Base-by-base conservation (phyloP, 305 asterid genomes). In the Striga hermonthica region DNA sequence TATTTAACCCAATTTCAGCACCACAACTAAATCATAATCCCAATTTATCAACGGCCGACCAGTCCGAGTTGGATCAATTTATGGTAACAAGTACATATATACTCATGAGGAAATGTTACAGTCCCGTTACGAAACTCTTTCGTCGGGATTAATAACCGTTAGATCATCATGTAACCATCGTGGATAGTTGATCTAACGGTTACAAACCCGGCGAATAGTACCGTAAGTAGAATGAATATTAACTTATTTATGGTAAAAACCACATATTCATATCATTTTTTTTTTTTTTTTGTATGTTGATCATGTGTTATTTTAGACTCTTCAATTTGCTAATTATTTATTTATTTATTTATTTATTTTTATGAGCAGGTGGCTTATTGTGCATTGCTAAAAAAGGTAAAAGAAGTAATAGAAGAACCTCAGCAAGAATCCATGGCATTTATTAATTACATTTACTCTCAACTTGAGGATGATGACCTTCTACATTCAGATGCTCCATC, bases 371-470 rank as follows among this genome's bases (percentile, higher is more conserved):
- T 78, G 71, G 78, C 84, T 55, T 81, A 81, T 49, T 80, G 86
- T 72, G 54, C 56, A 73, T 55, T 67, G 11, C 66, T 81, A 67
- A 76, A 71, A 41, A 71, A 81, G 80, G 65, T 83, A 31, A 83
- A 71, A 71, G 84, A 71, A 69, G 81, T 66, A 57, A 81, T 83
- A 16, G 75, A 76, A 72, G 81, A 76, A 71, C 80, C 86, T 3
- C 81, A 83, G 62, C 79, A 79, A 71, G 86, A 81, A 68, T 76
- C 84, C 50, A 74, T 83, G 81, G 76, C 74, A 7, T 83, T 83
- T 77, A 82, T 82, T 34, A 58, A 64, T 16, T 56, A 76, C 70
- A 78, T 82, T 83, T 66, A 80, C 69, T 72, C 85, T 70, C 84
- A 83, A 65, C 89, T 83, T 55, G 61, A 78, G 7, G 74, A 83